Evolutionary conservation across 2,329 filamentous ascomycete species (phyloP).

Genomic region (Fusarium anthophilum): DNA sequence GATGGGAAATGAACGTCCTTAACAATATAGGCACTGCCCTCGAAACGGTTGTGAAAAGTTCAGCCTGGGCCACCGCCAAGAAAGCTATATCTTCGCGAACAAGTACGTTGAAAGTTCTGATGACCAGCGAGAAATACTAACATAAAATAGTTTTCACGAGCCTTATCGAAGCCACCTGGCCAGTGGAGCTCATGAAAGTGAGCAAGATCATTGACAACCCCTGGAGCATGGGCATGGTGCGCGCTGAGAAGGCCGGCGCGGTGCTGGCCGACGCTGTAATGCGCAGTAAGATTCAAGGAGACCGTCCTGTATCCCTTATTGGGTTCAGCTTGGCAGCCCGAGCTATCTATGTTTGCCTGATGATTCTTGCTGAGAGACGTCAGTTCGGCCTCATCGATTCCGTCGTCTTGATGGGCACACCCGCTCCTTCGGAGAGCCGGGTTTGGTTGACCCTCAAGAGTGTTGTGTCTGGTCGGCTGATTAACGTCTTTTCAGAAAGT

Average conservation of each 20-base stretch:
- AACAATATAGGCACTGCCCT: slow-evolving; percentile 81
- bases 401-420: slow-evolving; percentile 84
- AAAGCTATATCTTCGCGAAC: slow-evolving; percentile 57
- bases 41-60: slow-evolving; percentile 78
- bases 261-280: slow-evolving; percentile 84
- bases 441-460: slow-evolving; percentile 83
- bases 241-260: slow-evolving; percentile 76
- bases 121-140: not conserved
- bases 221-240: slow-evolving; percentile 78
- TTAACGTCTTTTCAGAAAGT: slow-evolving; percentile 89
- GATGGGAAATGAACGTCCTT: slow-evolving; percentile 84
- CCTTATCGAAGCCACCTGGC: slow-evolving; percentile 69
- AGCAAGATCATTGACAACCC: slow-evolving; percentile 84
- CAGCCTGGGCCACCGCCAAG: slow-evolving; percentile 79
- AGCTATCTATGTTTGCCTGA: slow-evolving; percentile 85
- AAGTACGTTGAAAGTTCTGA: slow-evolving; percentile 51
- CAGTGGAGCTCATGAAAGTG: slow-evolving; percentile 69
- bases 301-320: slow-evolving; percentile 81
- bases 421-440: slow-evolving; percentile 74
- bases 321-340: slow-evolving; percentile 86
- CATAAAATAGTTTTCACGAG: slow-evolving; percentile 59
- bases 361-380: slow-evolving; percentile 79
- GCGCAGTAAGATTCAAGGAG: slow-evolving; percentile 79
- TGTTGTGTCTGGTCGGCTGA: slow-evolving; percentile 82
- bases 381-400: slow-evolving; percentile 90